Percentiles rank a stretch among this genome's conserved stretches.
phyloP scores from a whole-genome alignment of 306 rosid genomes.

The Fagus sylvatica region DNA sequence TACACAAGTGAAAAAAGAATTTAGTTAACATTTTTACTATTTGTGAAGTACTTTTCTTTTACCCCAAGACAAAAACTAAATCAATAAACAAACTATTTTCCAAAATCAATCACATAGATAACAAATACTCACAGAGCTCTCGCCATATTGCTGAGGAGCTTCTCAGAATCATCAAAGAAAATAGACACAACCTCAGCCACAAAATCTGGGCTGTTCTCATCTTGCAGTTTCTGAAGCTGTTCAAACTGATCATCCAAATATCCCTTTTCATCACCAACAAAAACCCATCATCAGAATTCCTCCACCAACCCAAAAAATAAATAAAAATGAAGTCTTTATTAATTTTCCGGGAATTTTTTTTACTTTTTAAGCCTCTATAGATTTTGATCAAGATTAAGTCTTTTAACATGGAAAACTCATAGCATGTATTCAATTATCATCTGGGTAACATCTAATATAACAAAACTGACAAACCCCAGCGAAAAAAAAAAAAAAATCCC shows the following conservation, averaged over 20 bases:
- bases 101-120: not conserved
- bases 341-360: not conserved
- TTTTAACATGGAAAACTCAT: not conserved
- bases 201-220: slow-evolving; percentile 69
- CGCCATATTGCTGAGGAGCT: slow-evolving; percentile 57
- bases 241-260: slow-evolving; percentile 71
- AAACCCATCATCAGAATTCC: not conserved
- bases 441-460: not conserved
- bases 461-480: not conserved
- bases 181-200: slow-evolving; percentile 72
- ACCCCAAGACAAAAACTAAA: not conserved
- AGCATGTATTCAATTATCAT: not conserved
- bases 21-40: slow-evolving; percentile 7
- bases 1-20: slow-evolving; percentile 27
- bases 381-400: not conserved
- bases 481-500: not conserved
- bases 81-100: not conserved
- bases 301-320: not conserved
- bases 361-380: not conserved
- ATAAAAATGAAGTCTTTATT: not conserved
- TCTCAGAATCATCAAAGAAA: slow-evolving; percentile 76
- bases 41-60: not conserved
- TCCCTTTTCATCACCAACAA: slow-evolving; percentile 44
- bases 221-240: slow-evolving; percentile 75
- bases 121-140: slow-evolving; percentile 51